A percentile compares a stretch with the other conserved stretches of the same genome.
Conservation (phyloP, 2,329 filamentous ascomycete species). For the Cladorrhinum sp. region DNA sequence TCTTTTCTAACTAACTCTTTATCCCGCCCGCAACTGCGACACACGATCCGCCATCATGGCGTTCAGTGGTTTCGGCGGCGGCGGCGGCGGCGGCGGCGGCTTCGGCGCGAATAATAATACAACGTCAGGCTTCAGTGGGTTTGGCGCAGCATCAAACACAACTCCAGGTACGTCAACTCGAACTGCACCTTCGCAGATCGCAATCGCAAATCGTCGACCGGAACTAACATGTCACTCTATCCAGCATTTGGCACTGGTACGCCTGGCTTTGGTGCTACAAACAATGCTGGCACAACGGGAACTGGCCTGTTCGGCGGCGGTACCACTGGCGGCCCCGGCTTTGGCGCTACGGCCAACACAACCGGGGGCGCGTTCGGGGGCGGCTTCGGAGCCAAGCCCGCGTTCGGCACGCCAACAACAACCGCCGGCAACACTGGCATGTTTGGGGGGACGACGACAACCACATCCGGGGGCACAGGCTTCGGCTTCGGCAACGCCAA, state of each 20-base stretch:
- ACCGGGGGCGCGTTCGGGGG: conserved; percentile 16
- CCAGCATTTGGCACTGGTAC: conserved; percentile 38
- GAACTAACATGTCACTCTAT: background rate
- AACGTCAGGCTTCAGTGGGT: conserved; percentile 55
- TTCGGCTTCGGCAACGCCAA: conserved; percentile 41
- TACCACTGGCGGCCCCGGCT: conserved; percentile 26
- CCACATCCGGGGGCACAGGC: conserved; percentile 36
- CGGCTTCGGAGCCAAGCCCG: conserved; percentile 44
- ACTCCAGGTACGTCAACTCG: conserved; percentile 50
- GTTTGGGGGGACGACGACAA: conserved; percentile 42
- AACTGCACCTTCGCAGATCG: conserved; percentile 22
- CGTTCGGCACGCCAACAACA: conserved; percentile 49
- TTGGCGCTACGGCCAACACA: conserved; percentile 2
- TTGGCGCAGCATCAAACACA: conserved; percentile 44
- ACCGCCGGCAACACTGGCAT: conserved; percentile 42
- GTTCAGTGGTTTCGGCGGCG: conserved; percentile 52
- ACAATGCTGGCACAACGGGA: conserved; percentile 39
- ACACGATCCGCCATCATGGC: conserved; percentile 45
- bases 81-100: conserved; percentile 46
- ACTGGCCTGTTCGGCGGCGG: conserved; percentile 44
- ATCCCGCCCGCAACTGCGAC: conserved; percentile 9
- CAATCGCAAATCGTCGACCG: background rate
- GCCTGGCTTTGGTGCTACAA: conserved; percentile 36
- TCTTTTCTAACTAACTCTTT: background rate
- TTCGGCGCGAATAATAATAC: conserved; percentile 58